These are phyloP conservation scores for Diaporthe citri DNA, from an alignment of 2,329 filamentous ascomycete genomes.

Conservation along the genomic window DNA sequence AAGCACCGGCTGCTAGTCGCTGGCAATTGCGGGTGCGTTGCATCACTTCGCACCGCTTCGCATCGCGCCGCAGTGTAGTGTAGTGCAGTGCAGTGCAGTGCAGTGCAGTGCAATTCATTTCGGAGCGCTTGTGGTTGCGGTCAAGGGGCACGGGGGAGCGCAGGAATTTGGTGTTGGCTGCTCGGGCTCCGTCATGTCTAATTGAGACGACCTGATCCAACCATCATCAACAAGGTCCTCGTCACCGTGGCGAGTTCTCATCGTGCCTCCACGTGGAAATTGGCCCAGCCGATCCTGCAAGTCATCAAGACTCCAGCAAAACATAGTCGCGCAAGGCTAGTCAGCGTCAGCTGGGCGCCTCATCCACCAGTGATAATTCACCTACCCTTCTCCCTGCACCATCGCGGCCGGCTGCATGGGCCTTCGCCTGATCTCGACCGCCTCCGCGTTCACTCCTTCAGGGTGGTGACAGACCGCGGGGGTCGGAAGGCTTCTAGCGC, in stretches of 20 bases:
- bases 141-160: neutral
- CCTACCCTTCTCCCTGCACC: conserved; percentile 8
- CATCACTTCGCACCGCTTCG: conserved; percentile 11
- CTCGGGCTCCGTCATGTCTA: conserved; percentile 7
- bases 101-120: neutral
- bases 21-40: conserved; percentile 5
- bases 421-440: neutral
- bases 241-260: conserved; percentile 9
- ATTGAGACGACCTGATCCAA: neutral
- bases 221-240: conserved; percentile 15
- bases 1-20: neutral
- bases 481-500: conserved; percentile 30
- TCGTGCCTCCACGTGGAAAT: conserved; percentile 31
- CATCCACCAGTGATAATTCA: conserved; percentile 11
- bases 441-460: neutral
- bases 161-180: neutral
- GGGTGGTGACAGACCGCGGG: conserved; percentile 16
- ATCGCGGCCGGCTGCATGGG: conserved; percentile 18
- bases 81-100: neutral
- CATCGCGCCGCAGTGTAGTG: neutral
- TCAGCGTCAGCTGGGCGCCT: conserved; percentile 30
- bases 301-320: conserved; percentile 20
- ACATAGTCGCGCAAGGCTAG: conserved; percentile 35
- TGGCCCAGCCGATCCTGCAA: conserved; percentile 36
- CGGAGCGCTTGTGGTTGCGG: neutral